Percentiles rank a stretch among this genome's conserved stretches.
These are phyloP conservation scores for Porodaedalea pini DNA, from an alignment of 1,284 basidiomycete genomes.

Conservation along the genomic window DNA sequence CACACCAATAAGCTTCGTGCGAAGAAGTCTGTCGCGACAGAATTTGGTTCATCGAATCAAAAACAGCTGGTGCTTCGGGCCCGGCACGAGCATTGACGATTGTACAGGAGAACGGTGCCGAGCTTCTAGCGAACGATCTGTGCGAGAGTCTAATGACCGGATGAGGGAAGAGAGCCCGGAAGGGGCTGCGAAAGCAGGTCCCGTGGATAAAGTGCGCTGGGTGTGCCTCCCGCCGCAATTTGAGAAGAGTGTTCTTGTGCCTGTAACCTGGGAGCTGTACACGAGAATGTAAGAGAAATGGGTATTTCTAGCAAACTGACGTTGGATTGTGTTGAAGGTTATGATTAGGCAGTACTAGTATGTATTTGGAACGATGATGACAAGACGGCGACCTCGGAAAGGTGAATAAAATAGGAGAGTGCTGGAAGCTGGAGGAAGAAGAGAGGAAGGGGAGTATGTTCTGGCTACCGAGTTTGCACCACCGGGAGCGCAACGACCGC, in stretches of 20 bases:
- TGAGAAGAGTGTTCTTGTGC: not conserved
- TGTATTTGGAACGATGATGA: no score
- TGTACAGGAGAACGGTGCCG: not conserved
- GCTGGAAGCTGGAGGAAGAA: no score
- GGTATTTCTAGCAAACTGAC: no score
- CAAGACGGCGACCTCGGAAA: no score
- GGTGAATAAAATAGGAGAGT: no score
- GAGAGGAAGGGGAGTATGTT: not conserved
- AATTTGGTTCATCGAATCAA: not conserved
- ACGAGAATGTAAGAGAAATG: no score
- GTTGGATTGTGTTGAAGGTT: no score
- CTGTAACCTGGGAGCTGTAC: constrained; percentile 3
- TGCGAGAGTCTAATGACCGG: not conserved
- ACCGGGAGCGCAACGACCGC: not conserved
- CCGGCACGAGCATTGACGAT: not conserved
- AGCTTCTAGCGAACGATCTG: not conserved
- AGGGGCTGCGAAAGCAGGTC: not conserved
- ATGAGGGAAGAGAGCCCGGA: not conserved
- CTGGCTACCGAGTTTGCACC: not conserved
- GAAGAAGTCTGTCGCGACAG: not conserved
- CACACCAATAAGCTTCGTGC: not conserved
- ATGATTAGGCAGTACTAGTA: no score
- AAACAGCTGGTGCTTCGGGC: not conserved
- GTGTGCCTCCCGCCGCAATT: not conserved
- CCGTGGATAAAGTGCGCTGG: not conserved